Percentiles rank a stretch among this genome's conserved stretches.
phyloP scores from a whole-genome alignment of 257 asterid genomes.

The Solanum raphanifolium region DNA sequence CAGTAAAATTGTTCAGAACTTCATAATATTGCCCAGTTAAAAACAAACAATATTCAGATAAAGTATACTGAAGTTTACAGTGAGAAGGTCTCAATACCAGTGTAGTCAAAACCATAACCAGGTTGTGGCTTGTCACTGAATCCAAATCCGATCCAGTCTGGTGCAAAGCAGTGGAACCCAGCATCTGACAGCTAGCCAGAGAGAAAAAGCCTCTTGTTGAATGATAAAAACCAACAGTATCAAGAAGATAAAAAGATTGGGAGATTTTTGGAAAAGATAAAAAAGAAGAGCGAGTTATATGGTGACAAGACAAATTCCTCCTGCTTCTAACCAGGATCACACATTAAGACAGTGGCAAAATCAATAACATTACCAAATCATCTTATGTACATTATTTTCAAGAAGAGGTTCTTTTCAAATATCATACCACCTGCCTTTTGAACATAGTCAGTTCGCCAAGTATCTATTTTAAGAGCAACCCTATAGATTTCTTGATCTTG shows the following conservation, averaged over 20 bases:
- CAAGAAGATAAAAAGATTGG: not conserved
- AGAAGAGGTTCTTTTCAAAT: not conserved
- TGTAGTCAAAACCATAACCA: conserved; percentile 90
- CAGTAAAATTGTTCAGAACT: conserved; percentile 4
- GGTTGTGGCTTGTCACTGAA: conserved; percentile 94
- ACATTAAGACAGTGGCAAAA: not conserved
- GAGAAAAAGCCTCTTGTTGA: conserved; percentile 3
- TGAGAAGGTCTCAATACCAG: conserved; percentile 37
- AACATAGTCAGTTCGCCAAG: not conserved
- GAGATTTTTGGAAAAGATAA: not conserved
- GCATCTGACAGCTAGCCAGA: conserved; percentile 61
- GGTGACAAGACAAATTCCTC: not conserved
- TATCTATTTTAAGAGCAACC: not conserved
- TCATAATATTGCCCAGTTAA: conserved; percentile 9
- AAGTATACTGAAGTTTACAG: not conserved
- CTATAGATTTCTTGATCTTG: not conserved
- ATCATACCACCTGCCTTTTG: not conserved
- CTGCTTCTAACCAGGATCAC: not conserved
- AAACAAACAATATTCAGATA: not conserved
- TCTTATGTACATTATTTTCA: not conserved
- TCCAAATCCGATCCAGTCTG: conserved; percentile 99
- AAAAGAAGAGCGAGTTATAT: not conserved
- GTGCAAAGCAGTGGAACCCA: conserved; percentile 93
- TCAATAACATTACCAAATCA: not conserved
- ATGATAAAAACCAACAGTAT: not conserved